phyloP scores from a whole-genome alignment of 805 yeast genomes.

The Barnettozyma californica region DNA sequence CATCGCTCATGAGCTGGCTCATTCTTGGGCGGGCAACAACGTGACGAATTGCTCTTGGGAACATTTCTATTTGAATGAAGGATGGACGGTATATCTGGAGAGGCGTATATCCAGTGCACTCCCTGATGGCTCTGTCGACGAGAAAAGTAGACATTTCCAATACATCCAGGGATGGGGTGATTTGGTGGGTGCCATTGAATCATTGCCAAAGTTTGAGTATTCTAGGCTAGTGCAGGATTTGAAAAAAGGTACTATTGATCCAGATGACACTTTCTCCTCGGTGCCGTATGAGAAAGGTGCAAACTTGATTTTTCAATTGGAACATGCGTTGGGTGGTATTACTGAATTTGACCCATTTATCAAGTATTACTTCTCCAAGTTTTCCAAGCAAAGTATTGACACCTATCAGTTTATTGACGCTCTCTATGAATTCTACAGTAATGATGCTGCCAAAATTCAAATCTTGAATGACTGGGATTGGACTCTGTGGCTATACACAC shows the following conservation, averaged over 20 bases:
- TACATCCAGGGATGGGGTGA: slow-evolving; percentile 89
- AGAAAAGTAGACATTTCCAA: slow-evolving; percentile 68
- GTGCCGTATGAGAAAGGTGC: slow-evolving; percentile 93
- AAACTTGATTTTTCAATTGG: slow-evolving; percentile 70
- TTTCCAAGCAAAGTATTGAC: slow-evolving; percentile 67
- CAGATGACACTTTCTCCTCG: slow-evolving; percentile 83
- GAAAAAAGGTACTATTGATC: slow-evolving; percentile 59
- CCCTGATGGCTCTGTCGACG: slow-evolving; percentile 58
- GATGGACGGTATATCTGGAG: slow-evolving; percentile 92
- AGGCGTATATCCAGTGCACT: slow-evolving; percentile 53
- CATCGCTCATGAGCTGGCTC: slow-evolving; percentile 89
- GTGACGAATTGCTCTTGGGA: slow-evolving; percentile 91
- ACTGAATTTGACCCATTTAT: slow-evolving; percentile 72
- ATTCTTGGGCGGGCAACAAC: slow-evolving; percentile 88
- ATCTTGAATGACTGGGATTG: slow-evolving; percentile 73
- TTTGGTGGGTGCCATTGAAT: slow-evolving; percentile 56
- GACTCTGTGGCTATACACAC: slow-evolving; percentile 74
- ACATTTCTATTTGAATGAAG: slow-evolving; percentile 93
- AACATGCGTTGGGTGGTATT: slow-evolving; percentile 59
- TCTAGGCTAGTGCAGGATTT: slow-evolving; percentile 67
- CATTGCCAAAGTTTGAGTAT: slow-evolving; percentile 55
- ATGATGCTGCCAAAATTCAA: slow-evolving; percentile 35
- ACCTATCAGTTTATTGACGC: slow-evolving; percentile 76
- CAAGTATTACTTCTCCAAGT: slow-evolving; percentile 68
- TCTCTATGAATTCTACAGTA: slow-evolving; percentile 57